Conservation (phyloP, 225 moss, liverwort and hornwort species). For the Lunularia cruciata region DNA sequence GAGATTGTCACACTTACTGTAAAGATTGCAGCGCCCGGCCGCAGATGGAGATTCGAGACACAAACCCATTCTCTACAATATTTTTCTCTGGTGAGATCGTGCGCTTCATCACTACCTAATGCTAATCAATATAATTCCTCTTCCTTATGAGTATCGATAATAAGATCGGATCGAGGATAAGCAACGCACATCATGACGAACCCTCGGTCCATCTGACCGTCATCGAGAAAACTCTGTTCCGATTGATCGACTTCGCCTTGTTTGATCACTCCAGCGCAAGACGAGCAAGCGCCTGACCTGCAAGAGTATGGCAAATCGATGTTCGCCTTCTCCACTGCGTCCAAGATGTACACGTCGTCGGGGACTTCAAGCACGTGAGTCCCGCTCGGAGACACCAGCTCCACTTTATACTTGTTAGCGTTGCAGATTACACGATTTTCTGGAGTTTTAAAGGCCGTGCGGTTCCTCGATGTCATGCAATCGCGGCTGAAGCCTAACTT, state of each 20-base stretch:
- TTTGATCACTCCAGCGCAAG: conserved; percentile 34
- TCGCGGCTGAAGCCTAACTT: no score
- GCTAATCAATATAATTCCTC: no score
- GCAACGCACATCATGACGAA: conserved; percentile 57
- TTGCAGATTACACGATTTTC: not conserved
- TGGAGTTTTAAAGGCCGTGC: no score
- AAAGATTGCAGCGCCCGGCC: no score
- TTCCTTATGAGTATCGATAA: conserved; percentile 51
- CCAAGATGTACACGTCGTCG: conserved; percentile 32
- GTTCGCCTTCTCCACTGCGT: conserved; percentile 28
- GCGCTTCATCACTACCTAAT: no score
- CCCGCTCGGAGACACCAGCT: conserved; percentile 24
- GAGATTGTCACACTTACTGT: no score
- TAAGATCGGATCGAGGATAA: conserved; percentile 43
- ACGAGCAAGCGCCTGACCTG: conserved; percentile 42
- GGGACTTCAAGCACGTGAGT: conserved; percentile 21
- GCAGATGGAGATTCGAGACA: no score
- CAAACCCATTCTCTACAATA: no score
- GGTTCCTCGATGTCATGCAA: no score
- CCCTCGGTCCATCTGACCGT: conserved; percentile 9
- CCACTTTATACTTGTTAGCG: conserved; percentile 2
- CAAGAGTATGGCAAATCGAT: conserved; percentile 37
- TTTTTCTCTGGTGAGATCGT: no score
- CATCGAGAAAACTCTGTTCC: conserved; percentile 43
- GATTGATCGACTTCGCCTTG: conserved; percentile 36